phyloP scores from a whole-genome alignment of 129 eudicot genomes.

The Deinandra increscens region DNA sequence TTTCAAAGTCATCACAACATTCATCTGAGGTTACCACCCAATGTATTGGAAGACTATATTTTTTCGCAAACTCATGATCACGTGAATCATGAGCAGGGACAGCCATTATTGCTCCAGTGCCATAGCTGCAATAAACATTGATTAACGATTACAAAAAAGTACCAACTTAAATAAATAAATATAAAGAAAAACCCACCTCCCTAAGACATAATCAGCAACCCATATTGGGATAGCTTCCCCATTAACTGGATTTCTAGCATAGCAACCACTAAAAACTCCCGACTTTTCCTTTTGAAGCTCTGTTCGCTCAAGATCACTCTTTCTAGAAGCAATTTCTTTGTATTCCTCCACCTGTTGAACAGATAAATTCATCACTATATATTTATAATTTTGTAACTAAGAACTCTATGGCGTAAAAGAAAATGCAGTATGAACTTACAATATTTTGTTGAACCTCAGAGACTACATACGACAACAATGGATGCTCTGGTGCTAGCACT shows the following conservation, averaged over 20 bases:
- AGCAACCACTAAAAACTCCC: conserved; percentile 87
- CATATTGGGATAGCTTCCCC: conserved; percentile 85
- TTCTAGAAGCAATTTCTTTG: conserved; percentile 75
- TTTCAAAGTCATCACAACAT: conserved; percentile 42
- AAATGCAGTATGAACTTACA: conserved; percentile 38
- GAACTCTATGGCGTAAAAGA: conserved; percentile 5
- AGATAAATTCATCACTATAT: conserved; percentile 4
- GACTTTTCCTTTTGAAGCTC: conserved; percentile 96
- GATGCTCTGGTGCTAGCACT: conserved; percentile 96
- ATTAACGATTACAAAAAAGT: not conserved
- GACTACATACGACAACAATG: conserved; percentile 60
- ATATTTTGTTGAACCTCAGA: conserved; percentile 55
- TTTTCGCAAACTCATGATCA: conserved; percentile 85
- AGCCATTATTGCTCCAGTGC: conserved; percentile 99
- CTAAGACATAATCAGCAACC: conserved; percentile 95
- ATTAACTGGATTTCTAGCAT: conserved; percentile 86
- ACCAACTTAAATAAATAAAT: not conserved
- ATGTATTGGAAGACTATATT: conserved; percentile 62
- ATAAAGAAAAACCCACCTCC: conserved; percentile 54
- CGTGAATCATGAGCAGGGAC: conserved; percentile 98
- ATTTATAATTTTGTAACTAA: not conserved
- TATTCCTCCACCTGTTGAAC: conserved; percentile 75
- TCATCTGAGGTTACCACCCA: conserved; percentile 78
- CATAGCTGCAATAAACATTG: conserved; percentile 62
- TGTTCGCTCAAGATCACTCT: conserved; percentile 95